Conservation (phyloP, 805 yeast genomes). For the Metschnikowia kunwiensis region DNA sequence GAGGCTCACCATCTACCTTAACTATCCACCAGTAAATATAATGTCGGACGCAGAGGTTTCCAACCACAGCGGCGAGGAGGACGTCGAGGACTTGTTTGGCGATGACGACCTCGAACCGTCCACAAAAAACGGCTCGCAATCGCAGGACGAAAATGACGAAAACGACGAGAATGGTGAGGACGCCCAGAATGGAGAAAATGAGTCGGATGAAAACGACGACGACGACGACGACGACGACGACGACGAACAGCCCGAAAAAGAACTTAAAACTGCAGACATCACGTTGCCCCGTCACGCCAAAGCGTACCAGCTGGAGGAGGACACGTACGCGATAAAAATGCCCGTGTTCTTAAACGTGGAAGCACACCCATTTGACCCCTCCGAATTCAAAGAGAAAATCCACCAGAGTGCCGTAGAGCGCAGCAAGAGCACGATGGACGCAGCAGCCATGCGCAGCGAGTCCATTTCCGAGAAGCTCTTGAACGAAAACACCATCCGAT, state of each 20-base stretch:
- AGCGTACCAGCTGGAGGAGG: conserved; percentile 32
- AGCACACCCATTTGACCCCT: conserved; percentile 83
- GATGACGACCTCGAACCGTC: conserved; percentile 25
- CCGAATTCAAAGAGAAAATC: conserved; percentile 52
- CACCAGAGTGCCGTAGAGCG: conserved; percentile 34
- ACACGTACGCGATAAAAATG: conserved; percentile 53
- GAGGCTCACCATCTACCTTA: too few relatives aligned
- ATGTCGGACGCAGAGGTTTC: conserved; percentile 29
- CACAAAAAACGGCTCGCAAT: conserved; percentile 8
- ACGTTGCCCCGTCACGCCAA: conserved; percentile 51
- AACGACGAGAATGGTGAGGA: conserved; percentile 26
- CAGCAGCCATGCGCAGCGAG: conserved; percentile 46
- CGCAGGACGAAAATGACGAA: conserved; percentile 16
- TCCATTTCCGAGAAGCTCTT: conserved; percentile 58
- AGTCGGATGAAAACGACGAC: conserved; percentile 12
- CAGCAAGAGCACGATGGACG: conserved; percentile 27
- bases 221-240: conserved; percentile 28
- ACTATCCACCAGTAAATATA: too few relatives aligned
- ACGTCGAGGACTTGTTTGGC: conserved; percentile 38
- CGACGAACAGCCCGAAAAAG: conserved; percentile 32
- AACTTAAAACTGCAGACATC: conserved; percentile 35
- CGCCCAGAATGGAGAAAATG: conserved; percentile 20
- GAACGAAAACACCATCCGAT: conserved; percentile 84
- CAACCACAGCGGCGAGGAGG: conserved; percentile 18
- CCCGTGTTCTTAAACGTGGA: conserved; percentile 84